A percentile compares a stretch with the other conserved stretches of the same genome.
These are phyloP conservation scores for Lycium ferocissimum DNA, from an alignment of 257 asterid genomes.

Conservation along the genomic window DNA sequence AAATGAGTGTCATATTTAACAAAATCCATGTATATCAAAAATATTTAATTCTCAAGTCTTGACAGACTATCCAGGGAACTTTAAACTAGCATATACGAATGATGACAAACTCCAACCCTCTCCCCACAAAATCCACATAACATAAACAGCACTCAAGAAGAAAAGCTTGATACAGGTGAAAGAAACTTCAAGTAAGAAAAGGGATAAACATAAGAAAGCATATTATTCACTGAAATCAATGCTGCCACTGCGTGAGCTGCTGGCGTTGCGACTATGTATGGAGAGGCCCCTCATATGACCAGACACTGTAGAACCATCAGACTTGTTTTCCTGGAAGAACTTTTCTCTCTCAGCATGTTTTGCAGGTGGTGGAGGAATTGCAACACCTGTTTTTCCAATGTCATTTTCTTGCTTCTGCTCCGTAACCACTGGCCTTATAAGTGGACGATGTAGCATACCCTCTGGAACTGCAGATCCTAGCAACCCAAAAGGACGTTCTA, in stretches of 20 bases:
- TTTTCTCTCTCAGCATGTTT: constrained; percentile 86
- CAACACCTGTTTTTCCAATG: constrained; percentile 50
- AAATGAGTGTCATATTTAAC: too few relatives aligned
- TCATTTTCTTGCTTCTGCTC: constrained; percentile 57
- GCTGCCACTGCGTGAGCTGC: constrained; percentile 81
- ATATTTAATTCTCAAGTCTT: too few relatives aligned
- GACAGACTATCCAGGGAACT: too few relatives aligned
- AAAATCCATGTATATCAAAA: background rate
- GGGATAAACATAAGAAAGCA: background rate
- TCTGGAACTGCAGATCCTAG: constrained; percentile 65
- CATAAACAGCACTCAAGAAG: background rate
- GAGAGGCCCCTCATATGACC: constrained; percentile 74
- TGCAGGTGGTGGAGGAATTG: constrained; percentile 96
- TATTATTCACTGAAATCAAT: constrained; percentile 71
- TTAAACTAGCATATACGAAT: background rate
- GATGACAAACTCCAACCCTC: background rate
- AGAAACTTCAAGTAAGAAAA: background rate
- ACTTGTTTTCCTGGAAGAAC: constrained; percentile 77
- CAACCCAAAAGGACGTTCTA: constrained; percentile 56
- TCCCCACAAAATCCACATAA: constrained; percentile 15
- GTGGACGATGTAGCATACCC: constrained; percentile 73
- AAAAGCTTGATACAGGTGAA: constrained; percentile 2
- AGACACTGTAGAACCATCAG: constrained; percentile 56
- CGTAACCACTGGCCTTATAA: constrained; percentile 65
- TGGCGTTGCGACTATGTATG: constrained; percentile 79